phyloP scores from a whole-genome alignment of 306 rosid species.

The Leucaena leucocephala region DNA sequence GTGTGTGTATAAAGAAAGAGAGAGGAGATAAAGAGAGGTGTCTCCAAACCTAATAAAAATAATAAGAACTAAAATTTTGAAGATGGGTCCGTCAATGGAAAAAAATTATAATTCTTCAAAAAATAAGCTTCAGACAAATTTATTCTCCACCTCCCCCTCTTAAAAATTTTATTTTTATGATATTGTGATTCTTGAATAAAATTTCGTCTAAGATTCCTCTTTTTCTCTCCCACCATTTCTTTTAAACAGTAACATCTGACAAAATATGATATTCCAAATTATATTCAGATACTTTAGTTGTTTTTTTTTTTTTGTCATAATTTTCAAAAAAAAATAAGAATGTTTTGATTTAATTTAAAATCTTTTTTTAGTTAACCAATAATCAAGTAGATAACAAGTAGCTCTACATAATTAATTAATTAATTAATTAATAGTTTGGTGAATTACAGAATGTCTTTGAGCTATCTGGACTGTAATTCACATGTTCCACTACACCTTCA shows the following conservation, averaged over 20 bases:
- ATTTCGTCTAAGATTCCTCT: not conserved
- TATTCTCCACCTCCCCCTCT: too few relatives aligned
- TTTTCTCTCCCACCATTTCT: not conserved
- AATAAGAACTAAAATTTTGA: too few relatives aligned
- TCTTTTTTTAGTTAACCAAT: not conserved
- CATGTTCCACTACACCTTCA: constrained; percentile 29
- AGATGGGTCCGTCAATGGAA: not conserved
- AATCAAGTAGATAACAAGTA: not conserved
- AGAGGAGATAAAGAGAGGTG: too few relatives aligned
- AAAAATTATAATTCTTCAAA: not conserved
- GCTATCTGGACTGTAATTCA: constrained; percentile 40
- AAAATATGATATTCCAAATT: not conserved
- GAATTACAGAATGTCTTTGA: constrained; percentile 52
- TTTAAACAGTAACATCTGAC: not conserved
- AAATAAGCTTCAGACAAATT: not conserved
- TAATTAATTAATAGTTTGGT: not conserved
- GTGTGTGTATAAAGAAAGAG: too few relatives aligned
- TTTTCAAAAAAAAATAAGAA: not conserved
- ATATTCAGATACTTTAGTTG: too few relatives aligned
- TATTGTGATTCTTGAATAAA: not conserved
- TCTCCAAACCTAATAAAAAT: too few relatives aligned
- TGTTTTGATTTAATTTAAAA: not conserved
- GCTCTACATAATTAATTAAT: not conserved
- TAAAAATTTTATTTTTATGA: too few relatives aligned
- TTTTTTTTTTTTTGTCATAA: not conserved